Evolutionary conservation across 495 filamentous ascomycete species (phyloP).

Genomic region (Mytilinidion resinicola): DNA sequence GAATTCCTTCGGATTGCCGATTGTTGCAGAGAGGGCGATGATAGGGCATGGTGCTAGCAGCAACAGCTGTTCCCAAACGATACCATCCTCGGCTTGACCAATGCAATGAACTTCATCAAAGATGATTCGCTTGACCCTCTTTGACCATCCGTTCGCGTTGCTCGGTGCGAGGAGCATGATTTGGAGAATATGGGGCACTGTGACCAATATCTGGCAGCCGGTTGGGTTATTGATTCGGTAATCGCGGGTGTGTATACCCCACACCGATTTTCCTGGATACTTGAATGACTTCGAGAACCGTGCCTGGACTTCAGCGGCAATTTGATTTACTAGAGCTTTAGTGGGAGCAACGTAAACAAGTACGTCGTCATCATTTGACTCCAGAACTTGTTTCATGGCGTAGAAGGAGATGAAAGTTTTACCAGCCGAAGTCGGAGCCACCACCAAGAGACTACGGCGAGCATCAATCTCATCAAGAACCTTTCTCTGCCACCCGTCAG

Average conservation of each 20-base stretch:
- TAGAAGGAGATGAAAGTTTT: slow-evolving; percentile 57
- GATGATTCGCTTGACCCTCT: slow-evolving; percentile 63
- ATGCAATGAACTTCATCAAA: slow-evolving; percentile 84
- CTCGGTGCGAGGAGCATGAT: slow-evolving; percentile 67
- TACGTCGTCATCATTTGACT: slow-evolving; percentile 58
- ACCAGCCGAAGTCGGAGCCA: slow-evolving; percentile 69
- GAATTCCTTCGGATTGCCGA: slow-evolving; percentile 69
- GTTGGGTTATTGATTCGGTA: slow-evolving; percentile 63
- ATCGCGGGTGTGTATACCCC: slow-evolving; percentile 74
- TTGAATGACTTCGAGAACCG: slow-evolving; percentile 59
- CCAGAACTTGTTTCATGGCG: slow-evolving; percentile 68
- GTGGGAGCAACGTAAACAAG: slow-evolving; percentile 76
- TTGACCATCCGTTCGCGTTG: slow-evolving; percentile 60
- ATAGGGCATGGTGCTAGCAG: slow-evolving; percentile 70
- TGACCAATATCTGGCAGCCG: slow-evolving; percentile 68
- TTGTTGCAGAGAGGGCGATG: slow-evolving; percentile 72
- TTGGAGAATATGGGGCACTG: slow-evolving; percentile 70
- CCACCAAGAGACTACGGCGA: slow-evolving; percentile 61
- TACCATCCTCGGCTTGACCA: slow-evolving; percentile 67
- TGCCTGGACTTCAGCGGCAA: slow-evolving; percentile 65
- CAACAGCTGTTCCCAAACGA: slow-evolving; percentile 76
- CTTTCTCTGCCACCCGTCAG: slow-evolving; percentile 68
- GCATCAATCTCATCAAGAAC: slow-evolving; percentile 69
- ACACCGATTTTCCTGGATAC: slow-evolving; percentile 57
- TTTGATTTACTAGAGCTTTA: slow-evolving; percentile 78